These are phyloP conservation scores for Termitomyces sp. DNA, from an alignment of 768 basidiomycete genomes.

Conservation along the genomic window DNA sequence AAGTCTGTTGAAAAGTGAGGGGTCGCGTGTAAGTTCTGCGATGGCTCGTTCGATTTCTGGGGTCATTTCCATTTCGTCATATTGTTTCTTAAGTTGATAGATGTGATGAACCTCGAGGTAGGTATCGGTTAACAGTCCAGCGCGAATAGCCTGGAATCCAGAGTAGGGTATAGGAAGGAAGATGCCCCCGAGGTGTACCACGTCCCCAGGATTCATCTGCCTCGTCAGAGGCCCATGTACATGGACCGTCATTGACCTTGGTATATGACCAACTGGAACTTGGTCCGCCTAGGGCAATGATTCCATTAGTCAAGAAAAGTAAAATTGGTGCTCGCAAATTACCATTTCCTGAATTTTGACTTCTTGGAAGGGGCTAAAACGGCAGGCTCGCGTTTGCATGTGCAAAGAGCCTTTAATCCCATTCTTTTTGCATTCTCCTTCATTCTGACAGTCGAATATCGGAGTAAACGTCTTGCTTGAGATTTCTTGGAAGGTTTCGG, in stretches of 20 bases:
- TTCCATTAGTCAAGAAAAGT: background rate
- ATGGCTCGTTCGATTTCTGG: constrained; percentile 73
- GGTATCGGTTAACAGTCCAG: constrained; percentile 94
- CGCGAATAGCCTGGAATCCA: constrained; percentile 94
- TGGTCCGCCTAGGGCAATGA: constrained; percentile 74
- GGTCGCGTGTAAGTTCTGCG: constrained; percentile 62
- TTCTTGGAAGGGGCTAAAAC: constrained; percentile 98
- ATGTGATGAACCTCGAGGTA: constrained; percentile 91
- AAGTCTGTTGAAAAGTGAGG: constrained; percentile 79
- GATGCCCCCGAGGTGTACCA: constrained; percentile 92
- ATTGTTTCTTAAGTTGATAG: constrained; percentile 95
- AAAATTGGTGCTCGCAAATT: constrained; percentile 9
- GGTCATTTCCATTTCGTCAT: constrained; percentile 90
- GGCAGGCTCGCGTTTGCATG: constrained; percentile 97
- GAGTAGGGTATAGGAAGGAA: constrained; percentile 98
- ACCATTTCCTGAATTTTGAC: constrained; percentile 99
- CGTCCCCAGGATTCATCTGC: constrained; percentile 90
- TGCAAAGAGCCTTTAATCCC: constrained; percentile 84
- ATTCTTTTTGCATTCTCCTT: constrained; percentile 80
- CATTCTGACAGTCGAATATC: constrained; percentile 82
- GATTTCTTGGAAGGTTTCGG: constrained; percentile 98
- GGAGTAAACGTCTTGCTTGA: constrained; percentile 88
- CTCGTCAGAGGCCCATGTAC: constrained; percentile 87
- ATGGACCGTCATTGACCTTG: constrained; percentile 97
- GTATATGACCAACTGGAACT: constrained; percentile 99